Evolutionary conservation across 257 asterid genomes (phyloP).

Genomic region (Salvia splendens): DNA sequence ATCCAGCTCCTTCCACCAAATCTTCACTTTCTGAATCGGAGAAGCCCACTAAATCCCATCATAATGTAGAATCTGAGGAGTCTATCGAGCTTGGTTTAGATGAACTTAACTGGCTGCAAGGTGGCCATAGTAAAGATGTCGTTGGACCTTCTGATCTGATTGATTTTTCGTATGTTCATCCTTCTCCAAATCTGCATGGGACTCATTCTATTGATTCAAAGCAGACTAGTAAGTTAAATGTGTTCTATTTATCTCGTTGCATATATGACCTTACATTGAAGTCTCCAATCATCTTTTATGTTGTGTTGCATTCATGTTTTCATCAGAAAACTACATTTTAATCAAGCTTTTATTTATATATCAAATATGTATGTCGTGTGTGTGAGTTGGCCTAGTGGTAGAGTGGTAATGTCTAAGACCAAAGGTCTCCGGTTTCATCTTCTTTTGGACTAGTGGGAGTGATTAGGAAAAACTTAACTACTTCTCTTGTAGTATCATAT

Average conservation of each 20-base stretch:
- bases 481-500: neutral
- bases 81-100: conserved; percentile 42
- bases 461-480: neutral
- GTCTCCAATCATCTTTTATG: neutral
- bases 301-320: conserved; percentile 13
- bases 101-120: too few relatives aligned
- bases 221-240: conserved; percentile 47
- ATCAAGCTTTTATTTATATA: neutral
- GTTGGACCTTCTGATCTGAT: conserved; percentile 35
- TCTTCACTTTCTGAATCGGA: conserved; percentile 37
- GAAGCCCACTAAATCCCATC: conserved; percentile 29
- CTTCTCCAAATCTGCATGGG: conserved; percentile 33
- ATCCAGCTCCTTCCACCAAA: neutral
- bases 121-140: conserved; percentile 31
- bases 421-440: neutral
- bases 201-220: conserved; percentile 34
- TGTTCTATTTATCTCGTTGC: conserved; percentile 16
- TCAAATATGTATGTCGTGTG: neutral
- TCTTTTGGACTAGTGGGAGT: conserved; percentile 6
- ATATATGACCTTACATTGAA: neutral
- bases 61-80: conserved; percentile 32
- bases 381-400: too few relatives aligned
- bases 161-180: conserved; percentile 33
- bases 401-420: too few relatives aligned
- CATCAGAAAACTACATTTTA: conserved; percentile 5